Evolutionary conservation across 2,329 filamentous ascomycete genomes (phyloP).

Genomic region (Colletotrichum tanaceti): DNA sequence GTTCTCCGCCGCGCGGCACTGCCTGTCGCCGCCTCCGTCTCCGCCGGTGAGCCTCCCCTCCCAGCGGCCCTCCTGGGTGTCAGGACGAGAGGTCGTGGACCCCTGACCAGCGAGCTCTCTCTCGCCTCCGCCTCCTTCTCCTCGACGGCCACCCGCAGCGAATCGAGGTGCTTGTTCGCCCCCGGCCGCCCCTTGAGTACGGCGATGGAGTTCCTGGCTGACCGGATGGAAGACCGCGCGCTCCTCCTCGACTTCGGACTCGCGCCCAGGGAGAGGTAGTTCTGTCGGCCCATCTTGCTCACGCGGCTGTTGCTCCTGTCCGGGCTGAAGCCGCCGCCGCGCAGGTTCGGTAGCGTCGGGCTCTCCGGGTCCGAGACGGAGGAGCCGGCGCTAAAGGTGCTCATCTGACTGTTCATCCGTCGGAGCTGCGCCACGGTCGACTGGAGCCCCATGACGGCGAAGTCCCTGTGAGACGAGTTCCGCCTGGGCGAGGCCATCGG

Average conservation of each 20-base stretch:
- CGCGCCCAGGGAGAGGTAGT: conserved; percentile 55
- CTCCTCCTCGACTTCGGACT: conserved; percentile 40
- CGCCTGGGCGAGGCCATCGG: conserved; percentile 10
- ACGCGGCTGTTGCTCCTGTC: conserved; percentile 47
- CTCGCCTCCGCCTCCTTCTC: conserved; percentile 35
- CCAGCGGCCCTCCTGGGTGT: conserved; percentile 24
- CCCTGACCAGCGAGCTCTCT: conserved; percentile 7
- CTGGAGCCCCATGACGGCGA: conserved; percentile 32
- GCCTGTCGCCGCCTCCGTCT: neutral
- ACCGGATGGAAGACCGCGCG: conserved; percentile 19
- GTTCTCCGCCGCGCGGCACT: conserved; percentile 8
- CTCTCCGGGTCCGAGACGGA: conserved; percentile 51
- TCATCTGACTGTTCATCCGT: conserved; percentile 67
- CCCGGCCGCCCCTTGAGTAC: conserved; percentile 23
- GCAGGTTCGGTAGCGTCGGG: conserved; percentile 53
- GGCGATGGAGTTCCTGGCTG: conserved; percentile 27
- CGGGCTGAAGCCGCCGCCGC: conserved; percentile 55
- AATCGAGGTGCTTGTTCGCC: conserved; percentile 5
- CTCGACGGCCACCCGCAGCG: conserved; percentile 13
- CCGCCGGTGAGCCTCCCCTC: conserved; percentile 22
- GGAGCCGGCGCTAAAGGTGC: conserved; percentile 57
- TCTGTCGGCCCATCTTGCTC: conserved; percentile 52
- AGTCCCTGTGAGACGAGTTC: conserved; percentile 25
- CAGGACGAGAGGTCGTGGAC: conserved; percentile 17
- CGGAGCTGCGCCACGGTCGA: conserved; percentile 63